These are phyloP conservation scores for Debaryomycetaceae sp. DNA, from an alignment of 1,139 yeast species.

Conservation along the genomic window DNA sequence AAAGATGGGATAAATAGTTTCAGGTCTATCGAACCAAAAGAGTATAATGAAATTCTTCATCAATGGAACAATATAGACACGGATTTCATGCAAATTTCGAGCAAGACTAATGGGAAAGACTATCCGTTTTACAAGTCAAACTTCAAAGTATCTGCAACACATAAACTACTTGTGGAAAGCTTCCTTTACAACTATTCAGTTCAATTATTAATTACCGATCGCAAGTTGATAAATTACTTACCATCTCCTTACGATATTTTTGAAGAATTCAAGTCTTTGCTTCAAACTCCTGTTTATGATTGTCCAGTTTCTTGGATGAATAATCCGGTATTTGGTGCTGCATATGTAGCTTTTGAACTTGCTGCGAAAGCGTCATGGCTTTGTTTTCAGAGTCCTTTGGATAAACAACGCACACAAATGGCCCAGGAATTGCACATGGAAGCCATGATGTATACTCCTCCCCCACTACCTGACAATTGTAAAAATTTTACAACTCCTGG, in stretches of 20 bases:
- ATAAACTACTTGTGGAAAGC: conserved; percentile 3
- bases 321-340: conserved; percentile 33
- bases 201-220: conserved; percentile 2
- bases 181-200: conserved; percentile 5
- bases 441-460: conserved; percentile 1
- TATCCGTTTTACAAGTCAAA: not conserved
- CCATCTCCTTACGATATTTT: conserved; percentile 23
- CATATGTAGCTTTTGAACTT: conserved; percentile 32
- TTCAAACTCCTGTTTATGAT: conserved; percentile 11
- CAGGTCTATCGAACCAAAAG: too few relatives aligned
- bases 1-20: too few relatives aligned
- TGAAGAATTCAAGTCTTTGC: conserved; percentile 12
- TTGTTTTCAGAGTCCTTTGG: conserved; percentile 2
- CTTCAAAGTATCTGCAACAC: conserved; percentile 1
- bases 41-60: not conserved
- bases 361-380: conserved; percentile 39
- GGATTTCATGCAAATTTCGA: not conserved
- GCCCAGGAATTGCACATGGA: not conserved
- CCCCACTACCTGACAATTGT: not conserved
- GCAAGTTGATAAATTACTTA: conserved; percentile 4
- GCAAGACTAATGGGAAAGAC: not conserved
- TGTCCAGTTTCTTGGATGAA: conserved; percentile 30
- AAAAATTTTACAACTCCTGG: not conserved
- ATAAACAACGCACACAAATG: not conserved
- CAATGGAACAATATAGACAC: not conserved